Evolutionary conservation across 208 protist genomes (phyloP).

Genomic region (Trypanosoma mega): DNA sequence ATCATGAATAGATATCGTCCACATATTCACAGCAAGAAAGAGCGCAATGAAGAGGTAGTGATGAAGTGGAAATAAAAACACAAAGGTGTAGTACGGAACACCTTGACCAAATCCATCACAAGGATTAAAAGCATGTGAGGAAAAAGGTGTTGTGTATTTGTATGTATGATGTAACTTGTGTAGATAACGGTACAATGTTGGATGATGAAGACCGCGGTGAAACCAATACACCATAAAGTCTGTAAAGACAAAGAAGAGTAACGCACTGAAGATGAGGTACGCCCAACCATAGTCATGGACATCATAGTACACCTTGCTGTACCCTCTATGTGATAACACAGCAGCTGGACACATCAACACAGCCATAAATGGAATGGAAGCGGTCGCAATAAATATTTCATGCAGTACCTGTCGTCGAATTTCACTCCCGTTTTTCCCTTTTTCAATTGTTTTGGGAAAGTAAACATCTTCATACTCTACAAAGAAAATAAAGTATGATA

Average conservation of each 20-base stretch:
- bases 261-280: constrained; percentile 61
- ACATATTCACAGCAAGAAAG: constrained; percentile 93
- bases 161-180: constrained; percentile 94
- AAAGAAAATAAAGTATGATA: constrained; percentile 69
- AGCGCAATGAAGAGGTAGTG: constrained; percentile 79
- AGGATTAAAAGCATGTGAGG: constrained; percentile 92
- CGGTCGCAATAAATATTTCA: constrained; percentile 76
- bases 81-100: constrained; percentile 92
- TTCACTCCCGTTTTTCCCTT: constrained; percentile 35
- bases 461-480: constrained; percentile 42
- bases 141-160: constrained; percentile 88
- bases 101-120: constrained; percentile 92
- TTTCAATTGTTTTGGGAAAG: constrained; percentile 74
- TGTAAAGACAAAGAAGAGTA: constrained; percentile 90
- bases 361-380: constrained; percentile 81
- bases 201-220: constrained; percentile 91
- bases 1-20: constrained; percentile 95
- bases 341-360: constrained; percentile 73
- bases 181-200: constrained; percentile 85
- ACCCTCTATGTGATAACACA: constrained; percentile 66
- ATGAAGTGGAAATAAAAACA: constrained; percentile 90
- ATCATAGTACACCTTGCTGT: constrained; percentile 79
- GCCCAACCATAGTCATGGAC: constrained; percentile 74
- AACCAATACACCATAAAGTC: constrained; percentile 95
- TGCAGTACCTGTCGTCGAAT: constrained; percentile 48